A percentile compares a stretch with the other conserved stretches of the same genome.
phyloP scores from a whole-genome alignment of 2,329 filamentous ascomycete species.

The Botrytis pseudocinerea region DNA sequence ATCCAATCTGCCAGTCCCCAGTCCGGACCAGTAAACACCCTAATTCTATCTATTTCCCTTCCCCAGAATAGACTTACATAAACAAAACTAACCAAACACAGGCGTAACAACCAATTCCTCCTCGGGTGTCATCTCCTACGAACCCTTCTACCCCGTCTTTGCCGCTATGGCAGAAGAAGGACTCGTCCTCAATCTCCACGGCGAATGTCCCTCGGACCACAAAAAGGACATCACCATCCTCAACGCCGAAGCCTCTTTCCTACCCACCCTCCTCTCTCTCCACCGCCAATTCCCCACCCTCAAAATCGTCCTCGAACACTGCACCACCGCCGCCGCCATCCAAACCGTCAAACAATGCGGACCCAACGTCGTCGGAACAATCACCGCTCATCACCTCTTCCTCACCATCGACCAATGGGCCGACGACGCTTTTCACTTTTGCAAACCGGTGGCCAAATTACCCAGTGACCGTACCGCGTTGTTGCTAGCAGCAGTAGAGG shows the following conservation, averaged over 20 bases:
- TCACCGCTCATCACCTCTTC: conserved; percentile 25
- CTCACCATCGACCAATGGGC: conserved; percentile 23
- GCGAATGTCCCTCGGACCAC: conserved; percentile 61
- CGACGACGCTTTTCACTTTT: conserved; percentile 40
- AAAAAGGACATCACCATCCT: conserved; percentile 33
- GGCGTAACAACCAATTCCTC: conserved; percentile 66
- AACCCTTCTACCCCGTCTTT: conserved; percentile 74
- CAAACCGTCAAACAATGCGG: conserved; percentile 75
- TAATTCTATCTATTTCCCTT: not conserved
- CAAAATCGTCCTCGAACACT: conserved; percentile 75
- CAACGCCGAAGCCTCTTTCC: conserved; percentile 66
- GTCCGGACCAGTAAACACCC: not conserved
- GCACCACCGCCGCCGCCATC: conserved; percentile 79
- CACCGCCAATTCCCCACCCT: conserved; percentile 73
- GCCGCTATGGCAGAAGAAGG: conserved; percentile 80
- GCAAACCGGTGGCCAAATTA: conserved; percentile 49
- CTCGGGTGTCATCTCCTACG: conserved; percentile 68
- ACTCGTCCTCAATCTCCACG: conserved; percentile 85
- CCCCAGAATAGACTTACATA: conserved; percentile 50
- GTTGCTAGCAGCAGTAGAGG: conserved; percentile 55
- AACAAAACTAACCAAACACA: conserved; percentile 42
- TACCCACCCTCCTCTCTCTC: conserved; percentile 73
- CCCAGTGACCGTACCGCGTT: conserved; percentile 53
- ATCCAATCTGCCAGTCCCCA: not conserved
- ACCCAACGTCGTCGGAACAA: conserved; percentile 59